Evolutionary conservation across 495 filamentous ascomycete species (phyloP), one percentile per base, ranked within the genome.

Genomic region (Aeminium ludgeri): DNA sequence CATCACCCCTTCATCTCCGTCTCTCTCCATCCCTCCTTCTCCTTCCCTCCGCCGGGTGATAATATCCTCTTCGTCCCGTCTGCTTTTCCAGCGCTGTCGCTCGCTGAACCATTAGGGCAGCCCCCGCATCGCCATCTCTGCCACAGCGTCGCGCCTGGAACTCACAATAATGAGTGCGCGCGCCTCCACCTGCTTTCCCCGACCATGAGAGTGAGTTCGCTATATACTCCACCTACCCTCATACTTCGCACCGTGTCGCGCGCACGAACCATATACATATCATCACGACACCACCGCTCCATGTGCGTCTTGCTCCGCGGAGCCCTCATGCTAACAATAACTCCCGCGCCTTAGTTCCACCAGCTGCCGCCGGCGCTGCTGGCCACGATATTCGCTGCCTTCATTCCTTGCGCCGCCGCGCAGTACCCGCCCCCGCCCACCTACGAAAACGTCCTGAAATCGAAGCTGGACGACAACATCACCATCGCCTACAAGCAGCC

Each of bases 401-500:
- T 29, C 1, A 31, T 41, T 12, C 25, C 38, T 15, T 2, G 12
- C 13, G 13, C 38, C 1, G 19, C 23, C 5, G 3, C 48, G 7
- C 48, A 51, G 28, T 39, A 32, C 27, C 47, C 52, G 8, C 54
- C 55, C n/a, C 54, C 52, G 18, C 46, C 45, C 38, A 38, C 49
- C 35, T 55, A 72, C 45, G 31, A 68, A 34, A 71, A 61, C 12
- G 66, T 66, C 6, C 61, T 78, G 34, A 48, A 54, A 25, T 77
- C 74, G 12, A 70, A 72, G 8, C 59, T 71, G 36, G 63, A 77
- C 53, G 58, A 61, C 6, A 67, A 67, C 42, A 70, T 79, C 50
- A 72, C 66, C 36, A 70, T 77, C 37, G 62, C 64, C 33, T 79
- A 73, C 62, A 76, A 73, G 44, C 56, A 64, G 1, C 68, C 69